Base-by-base conservation (phyloP, 306 rosid genomes). In the Quercus agrifolia region DNA sequence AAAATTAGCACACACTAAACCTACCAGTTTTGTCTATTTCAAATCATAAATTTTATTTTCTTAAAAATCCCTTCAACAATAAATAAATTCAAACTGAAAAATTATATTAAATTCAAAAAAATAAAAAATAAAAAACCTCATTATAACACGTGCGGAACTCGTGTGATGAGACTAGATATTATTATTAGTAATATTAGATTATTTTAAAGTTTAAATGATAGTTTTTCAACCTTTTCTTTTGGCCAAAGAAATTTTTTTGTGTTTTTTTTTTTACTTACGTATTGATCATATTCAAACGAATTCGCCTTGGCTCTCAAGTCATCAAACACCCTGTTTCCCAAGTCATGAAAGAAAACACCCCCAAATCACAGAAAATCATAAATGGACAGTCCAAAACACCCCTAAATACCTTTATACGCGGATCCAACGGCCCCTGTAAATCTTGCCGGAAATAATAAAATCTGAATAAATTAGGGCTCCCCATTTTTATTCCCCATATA, bases 381-480 rank as follows among this genome's bases (percentile, higher is more conserved):
- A 78, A 75, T 81, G 69, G 33, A 79, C 86, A 84, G 87, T 55
- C 54, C 54, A 23, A 7, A 70, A 71, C 3, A 4, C 3, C 44
- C 62, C 54, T 11, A 78, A 33, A 8, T 20, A 35, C 2, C 11
- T 5, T 73, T 7, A 33, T 7, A 52, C 70, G 23, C 6, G 72
- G 18, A 84, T 91, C 89, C 2, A 58, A 87, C 92, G 89, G 84
- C 59, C 62, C 25, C 25, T 68, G 52, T 68, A 68, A 68, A 46
- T 9, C 72, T n/a, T 10, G 1, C 28, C 28, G 3, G 52, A 33
- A 33, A 68, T 10, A 41, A 33, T 19, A 49, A 68, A 68, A 35
- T 18, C 51, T 2, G 38, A 33, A 79, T 19, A 80, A 76, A 78
- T 76, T 84, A 86, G 90, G 89, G 91, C 79, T 88, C 83, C 70